Conservation (phyloP, 2,329 filamentous ascomycete genomes). For the Penicillium sp. region DNA sequence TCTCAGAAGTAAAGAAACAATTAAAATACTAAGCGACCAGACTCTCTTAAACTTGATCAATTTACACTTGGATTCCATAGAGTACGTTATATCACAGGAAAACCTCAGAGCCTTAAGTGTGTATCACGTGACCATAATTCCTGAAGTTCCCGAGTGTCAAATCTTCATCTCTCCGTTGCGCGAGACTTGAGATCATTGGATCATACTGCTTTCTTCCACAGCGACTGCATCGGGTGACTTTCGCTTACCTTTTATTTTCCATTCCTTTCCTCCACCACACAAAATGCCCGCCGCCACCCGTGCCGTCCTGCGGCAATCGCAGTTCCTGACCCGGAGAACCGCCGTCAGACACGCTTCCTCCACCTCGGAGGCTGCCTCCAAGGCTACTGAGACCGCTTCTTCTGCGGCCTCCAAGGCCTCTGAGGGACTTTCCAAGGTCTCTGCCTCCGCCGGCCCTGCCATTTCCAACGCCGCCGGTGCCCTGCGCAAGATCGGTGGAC, state of each 20-base stretch:
- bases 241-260: slow-evolving; percentile 30
- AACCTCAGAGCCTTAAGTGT: not conserved
- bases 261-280: slow-evolving; percentile 29
- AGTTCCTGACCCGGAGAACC: slow-evolving; percentile 49
- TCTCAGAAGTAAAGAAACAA: not conserved
- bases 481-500: slow-evolving; percentile 76
- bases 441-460: slow-evolving; percentile 76
- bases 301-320: slow-evolving; percentile 50
- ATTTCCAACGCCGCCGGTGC: slow-evolving; percentile 72
- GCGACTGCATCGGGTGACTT: slow-evolving; percentile 28
- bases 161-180: slow-evolving; percentile 42
- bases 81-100: not conserved
- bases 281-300: slow-evolving; percentile 50
- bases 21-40: not conserved
- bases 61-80: not conserved
- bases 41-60: not conserved
- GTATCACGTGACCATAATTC: slow-evolving; percentile 34
- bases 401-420: slow-evolving; percentile 64
- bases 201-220: slow-evolving; percentile 32
- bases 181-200: slow-evolving; percentile 45
- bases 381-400: slow-evolving; percentile 48
- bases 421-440: slow-evolving; percentile 79
- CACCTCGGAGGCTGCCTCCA: slow-evolving; percentile 47
- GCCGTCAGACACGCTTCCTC: slow-evolving; percentile 51
- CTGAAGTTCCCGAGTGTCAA: slow-evolving; percentile 46